phyloP scores from a whole-genome alignment of 2,329 filamentous ascomycete genomes.

The Pseudogymnoascus sp. region DNA sequence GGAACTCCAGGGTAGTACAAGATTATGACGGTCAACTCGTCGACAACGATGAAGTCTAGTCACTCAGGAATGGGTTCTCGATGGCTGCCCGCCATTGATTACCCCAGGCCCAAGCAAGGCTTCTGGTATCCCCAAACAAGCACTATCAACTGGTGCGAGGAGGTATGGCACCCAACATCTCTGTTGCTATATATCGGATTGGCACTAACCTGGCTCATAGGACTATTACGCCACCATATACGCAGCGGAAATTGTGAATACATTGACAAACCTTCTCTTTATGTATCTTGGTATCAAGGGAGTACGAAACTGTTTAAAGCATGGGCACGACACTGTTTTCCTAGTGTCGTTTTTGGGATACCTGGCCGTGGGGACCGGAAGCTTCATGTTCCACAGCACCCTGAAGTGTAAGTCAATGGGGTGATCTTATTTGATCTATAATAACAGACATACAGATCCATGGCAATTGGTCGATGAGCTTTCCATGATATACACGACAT shows the following conservation, averaged over 20 bases:
- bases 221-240: slow-evolving; percentile 71
- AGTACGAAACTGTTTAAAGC: slow-evolving; percentile 61
- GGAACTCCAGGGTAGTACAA: not conserved
- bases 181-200: not conserved
- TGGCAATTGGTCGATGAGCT: slow-evolving; percentile 67
- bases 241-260: slow-evolving; percentile 70
- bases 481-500: slow-evolving; percentile 67
- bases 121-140: slow-evolving; percentile 66
- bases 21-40: slow-evolving; percentile 3
- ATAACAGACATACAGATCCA: slow-evolving; percentile 41
- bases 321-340: slow-evolving; percentile 72
- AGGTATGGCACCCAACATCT: slow-evolving; percentile 40
- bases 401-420: slow-evolving; percentile 31
- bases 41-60: not conserved
- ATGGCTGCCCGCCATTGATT: slow-evolving; percentile 11
- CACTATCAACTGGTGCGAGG: slow-evolving; percentile 75
- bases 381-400: slow-evolving; percentile 35
- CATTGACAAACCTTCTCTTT: slow-evolving; percentile 76
- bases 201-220: slow-evolving; percentile 34
- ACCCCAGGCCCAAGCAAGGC: slow-evolving; percentile 37
- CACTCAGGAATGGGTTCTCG: not conserved
- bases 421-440: not conserved
- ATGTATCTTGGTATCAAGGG: slow-evolving; percentile 71
- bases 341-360: slow-evolving; percentile 50
- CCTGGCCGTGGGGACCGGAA: slow-evolving; percentile 32